Percentiles rank a stretch among this genome's conserved stretches.
phyloP scores from a whole-genome alignment of 1,284 basidiomycete species.

The Rhodotorula glutinis region DNA sequence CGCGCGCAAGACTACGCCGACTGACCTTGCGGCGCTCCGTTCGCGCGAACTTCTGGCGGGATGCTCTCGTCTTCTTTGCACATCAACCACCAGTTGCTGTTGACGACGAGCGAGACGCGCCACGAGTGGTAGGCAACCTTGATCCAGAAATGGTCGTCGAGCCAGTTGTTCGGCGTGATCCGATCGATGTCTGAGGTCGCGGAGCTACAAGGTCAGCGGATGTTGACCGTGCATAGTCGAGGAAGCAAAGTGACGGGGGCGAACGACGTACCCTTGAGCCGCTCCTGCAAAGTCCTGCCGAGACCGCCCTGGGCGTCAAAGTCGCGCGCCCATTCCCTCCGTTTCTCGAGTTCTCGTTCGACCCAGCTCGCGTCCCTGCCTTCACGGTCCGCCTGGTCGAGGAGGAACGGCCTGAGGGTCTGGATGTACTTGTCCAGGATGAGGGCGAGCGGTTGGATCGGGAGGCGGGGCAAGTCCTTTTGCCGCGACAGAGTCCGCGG shows the following conservation, averaged over 20 bases:
- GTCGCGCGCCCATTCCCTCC: slow-evolving; percentile 65
- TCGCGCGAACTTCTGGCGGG: slow-evolving; percentile 44
- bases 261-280: slow-evolving; percentile 64
- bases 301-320: slow-evolving; percentile 64
- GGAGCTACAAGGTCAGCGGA: no score
- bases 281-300: slow-evolving; percentile 69
- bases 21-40: slow-evolving; percentile 37
- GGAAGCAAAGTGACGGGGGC: no score
- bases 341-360: slow-evolving; percentile 59
- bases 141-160: slow-evolving; percentile 92
- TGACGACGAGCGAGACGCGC: slow-evolving; percentile 79
- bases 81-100: slow-evolving; percentile 98
- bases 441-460: slow-evolving; percentile 73
- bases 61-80: slow-evolving; percentile 59
- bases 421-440: slow-evolving; percentile 76
- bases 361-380: slow-evolving; percentile 57
- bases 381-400: slow-evolving; percentile 61
- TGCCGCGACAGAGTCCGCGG: slow-evolving; percentile 50
- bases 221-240: no score
- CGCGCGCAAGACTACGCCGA: not conserved
- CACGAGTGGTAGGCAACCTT: slow-evolving; percentile 86
- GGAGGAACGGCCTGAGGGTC: slow-evolving; percentile 74
- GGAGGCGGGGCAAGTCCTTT: slow-evolving; percentile 62
- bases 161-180: slow-evolving; percentile 85
- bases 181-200: slow-evolving; percentile 70